These are phyloP conservation scores for Solanum ossicruentum DNA, from an alignment of 257 asterid species.

Conservation along the genomic window DNA sequence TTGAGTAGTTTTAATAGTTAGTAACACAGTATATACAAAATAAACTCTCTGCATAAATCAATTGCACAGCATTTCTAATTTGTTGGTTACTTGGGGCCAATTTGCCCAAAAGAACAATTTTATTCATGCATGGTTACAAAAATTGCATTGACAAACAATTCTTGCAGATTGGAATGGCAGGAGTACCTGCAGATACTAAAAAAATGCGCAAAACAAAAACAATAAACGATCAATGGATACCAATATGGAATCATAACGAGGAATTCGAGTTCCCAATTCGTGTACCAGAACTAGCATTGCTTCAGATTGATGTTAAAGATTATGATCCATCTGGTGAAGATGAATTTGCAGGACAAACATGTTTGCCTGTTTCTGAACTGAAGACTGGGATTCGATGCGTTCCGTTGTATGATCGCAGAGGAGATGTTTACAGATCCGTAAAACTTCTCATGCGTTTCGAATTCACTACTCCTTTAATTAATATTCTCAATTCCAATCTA, in stretches of 20 bases:
- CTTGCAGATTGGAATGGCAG: background rate
- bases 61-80: background rate
- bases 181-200: background rate
- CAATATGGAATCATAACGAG: background rate
- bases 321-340: constrained; percentile 1
- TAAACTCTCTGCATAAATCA: background rate
- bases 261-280: background rate
- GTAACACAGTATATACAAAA: background rate
- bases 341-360: constrained; percentile 14
- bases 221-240: constrained; percentile 1
- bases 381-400: constrained; percentile 4
- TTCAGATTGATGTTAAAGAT: constrained; percentile 5
- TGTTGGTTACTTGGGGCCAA: background rate
- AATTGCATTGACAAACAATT: background rate
- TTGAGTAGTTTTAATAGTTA: background rate
- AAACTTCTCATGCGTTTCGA: constrained; percentile 7
- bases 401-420: constrained; percentile 2
- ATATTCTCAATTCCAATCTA: background rate
- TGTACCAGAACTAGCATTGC: constrained; percentile 11
- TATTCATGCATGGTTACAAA: background rate
- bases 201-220: background rate
- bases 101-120: background rate
- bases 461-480: background rate
- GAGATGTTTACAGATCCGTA: background rate
- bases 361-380: constrained; percentile 5